phyloP scores from a whole-genome alignment of 208 protist species.

The Trypanosoma grayi region DNA sequence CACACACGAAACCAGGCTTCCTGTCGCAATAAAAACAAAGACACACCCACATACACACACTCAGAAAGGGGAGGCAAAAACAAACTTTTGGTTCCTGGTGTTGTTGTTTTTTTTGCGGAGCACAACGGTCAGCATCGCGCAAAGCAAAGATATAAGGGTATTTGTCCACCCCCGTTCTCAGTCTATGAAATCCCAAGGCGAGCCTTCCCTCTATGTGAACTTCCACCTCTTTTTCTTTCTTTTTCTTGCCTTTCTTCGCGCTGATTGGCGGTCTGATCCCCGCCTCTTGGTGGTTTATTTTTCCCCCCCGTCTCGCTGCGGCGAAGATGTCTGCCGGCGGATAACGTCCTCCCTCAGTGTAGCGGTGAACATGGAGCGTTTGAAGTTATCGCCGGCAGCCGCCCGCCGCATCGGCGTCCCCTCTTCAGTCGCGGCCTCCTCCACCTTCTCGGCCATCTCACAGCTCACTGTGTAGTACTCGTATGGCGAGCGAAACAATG shows the following conservation, averaged over 20 bases:
- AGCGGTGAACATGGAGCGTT: slow-evolving; percentile 31
- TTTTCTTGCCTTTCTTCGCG: slow-evolving; percentile 2
- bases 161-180: not conserved
- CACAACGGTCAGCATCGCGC: no score
- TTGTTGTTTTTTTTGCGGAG: no score
- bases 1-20: no score
- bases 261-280: no score
- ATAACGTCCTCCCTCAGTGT: slow-evolving; percentile 53
- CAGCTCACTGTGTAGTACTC: slow-evolving; percentile 79
- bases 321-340: slow-evolving; percentile 21
- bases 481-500: slow-evolving; percentile 85
- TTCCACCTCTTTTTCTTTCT: not conserved
- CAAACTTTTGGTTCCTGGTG: no score
- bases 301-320: no score
- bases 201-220: not conserved
- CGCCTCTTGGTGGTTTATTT: no score
- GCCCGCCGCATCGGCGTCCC: slow-evolving; percentile 8
- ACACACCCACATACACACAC: not conserved
- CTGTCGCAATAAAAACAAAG: no score
- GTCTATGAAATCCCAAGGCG: no score
- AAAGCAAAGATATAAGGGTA: not conserved
- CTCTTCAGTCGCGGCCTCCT: not conserved
- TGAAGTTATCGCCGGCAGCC: slow-evolving; percentile 22
- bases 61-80: not conserved
- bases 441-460: slow-evolving; percentile 34